These are phyloP conservation scores for Aphanomyces stellatus DNA, from an alignment of 352 stramenopile species.

Conservation along the genomic window DNA sequence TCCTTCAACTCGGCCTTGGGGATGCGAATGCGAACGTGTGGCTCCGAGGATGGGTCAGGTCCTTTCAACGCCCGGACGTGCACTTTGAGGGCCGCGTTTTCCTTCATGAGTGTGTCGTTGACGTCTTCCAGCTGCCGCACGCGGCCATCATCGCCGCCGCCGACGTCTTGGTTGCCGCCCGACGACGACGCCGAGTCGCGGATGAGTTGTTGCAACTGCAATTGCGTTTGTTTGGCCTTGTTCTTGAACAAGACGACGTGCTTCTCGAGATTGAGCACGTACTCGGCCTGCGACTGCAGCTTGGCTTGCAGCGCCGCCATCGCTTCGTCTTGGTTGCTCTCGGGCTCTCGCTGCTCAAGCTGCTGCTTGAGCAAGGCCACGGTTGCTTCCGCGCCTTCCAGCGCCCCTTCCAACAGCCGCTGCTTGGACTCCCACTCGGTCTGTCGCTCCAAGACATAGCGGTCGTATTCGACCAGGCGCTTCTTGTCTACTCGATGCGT, in stretches of 20 bases:
- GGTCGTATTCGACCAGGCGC: conserved; percentile 16
- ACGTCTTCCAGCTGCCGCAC: conserved; percentile 64
- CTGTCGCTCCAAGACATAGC: conserved; percentile 12
- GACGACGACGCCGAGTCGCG: conserved; percentile 39
- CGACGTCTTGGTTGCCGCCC: conserved; percentile 28
- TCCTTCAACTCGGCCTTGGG: conserved; percentile 16
- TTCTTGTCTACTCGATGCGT: conserved; percentile 15
- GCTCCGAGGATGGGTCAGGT: conserved; percentile 7
- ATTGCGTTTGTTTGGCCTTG: conserved; percentile 79
- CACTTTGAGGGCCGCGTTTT: conserved; percentile 24
- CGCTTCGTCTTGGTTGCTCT: conserved; percentile 25
- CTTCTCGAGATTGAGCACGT: conserved; percentile 75
- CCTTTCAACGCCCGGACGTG: conserved; percentile 7
- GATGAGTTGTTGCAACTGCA: conserved; percentile 73
- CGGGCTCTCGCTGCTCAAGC: conserved; percentile 27
- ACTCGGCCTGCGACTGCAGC: conserved; percentile 74
- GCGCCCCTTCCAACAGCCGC: background rate
- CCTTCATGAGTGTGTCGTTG: conserved; percentile 68
- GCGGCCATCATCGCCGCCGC: conserved; percentile 28
- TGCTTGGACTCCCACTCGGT: conserved; percentile 12
- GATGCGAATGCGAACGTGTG: conserved; percentile 13
- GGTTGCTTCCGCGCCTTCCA: background rate
- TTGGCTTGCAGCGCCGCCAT: conserved; percentile 44
- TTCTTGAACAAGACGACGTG: conserved; percentile 82
- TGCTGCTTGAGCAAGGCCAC: conserved; percentile 22